Evolutionary conservation across 2,329 filamentous ascomycete genomes (phyloP).

Genomic region (Cladophialophora yegresii): DNA sequence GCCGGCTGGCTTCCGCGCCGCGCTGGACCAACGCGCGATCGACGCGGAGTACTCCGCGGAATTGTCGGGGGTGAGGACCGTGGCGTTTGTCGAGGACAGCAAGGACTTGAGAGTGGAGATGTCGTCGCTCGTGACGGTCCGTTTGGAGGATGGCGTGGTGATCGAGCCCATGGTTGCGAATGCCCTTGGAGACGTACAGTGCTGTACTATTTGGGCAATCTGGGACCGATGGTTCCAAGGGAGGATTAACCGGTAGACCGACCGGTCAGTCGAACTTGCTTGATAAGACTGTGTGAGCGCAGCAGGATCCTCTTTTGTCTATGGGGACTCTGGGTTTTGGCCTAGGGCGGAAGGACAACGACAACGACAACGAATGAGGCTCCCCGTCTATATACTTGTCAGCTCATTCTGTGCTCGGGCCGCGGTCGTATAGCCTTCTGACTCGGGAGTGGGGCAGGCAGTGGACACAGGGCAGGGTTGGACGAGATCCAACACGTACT

Average conservation of each 20-base stretch:
- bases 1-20: conserved; percentile 47
- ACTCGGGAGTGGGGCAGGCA: neutral
- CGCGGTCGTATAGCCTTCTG: neutral
- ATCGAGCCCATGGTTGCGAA: conserved; percentile 29
- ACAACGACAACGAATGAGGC: neutral
- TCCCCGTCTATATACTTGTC: neutral
- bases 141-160: conserved; percentile 16
- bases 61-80: conserved; percentile 42
- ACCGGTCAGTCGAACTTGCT: neutral
- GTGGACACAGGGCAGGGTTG: neutral
- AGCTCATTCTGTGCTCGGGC: neutral
- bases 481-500: neutral
- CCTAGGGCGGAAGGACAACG: neutral
- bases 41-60: conserved; percentile 41
- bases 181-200: too few species aligned
- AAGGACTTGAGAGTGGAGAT: conserved; percentile 27
- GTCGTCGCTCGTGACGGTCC: conserved; percentile 25
- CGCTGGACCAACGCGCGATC: conserved; percentile 45
- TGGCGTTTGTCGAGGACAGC: conserved; percentile 31
- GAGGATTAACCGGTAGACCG: neutral
- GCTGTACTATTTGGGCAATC: neutral
- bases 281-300: neutral
- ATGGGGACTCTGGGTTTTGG: neutral
- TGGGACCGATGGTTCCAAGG: neutral
- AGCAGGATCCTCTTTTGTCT: neutral